Conservation (phyloP, 1,139 yeast species). For the Casaregolazyma suthepensis region DNA sequence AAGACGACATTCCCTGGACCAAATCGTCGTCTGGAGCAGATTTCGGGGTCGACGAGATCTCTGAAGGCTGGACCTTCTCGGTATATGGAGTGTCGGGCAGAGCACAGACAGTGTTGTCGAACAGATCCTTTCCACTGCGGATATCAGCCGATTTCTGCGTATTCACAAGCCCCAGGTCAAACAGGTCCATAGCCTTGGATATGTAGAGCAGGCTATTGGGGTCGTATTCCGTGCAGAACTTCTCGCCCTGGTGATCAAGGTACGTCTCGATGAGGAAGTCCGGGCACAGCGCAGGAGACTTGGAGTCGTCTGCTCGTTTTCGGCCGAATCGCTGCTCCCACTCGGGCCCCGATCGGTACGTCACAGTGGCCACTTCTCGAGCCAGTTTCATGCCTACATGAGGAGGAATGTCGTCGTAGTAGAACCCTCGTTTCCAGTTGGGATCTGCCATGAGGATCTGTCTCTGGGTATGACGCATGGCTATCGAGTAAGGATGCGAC, state of each 20-base stretch:
- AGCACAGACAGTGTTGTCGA: conserved; percentile 30
- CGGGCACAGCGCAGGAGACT: conserved; percentile 83
- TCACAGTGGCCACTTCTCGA: conserved; percentile 87
- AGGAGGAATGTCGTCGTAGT: conserved; percentile 75
- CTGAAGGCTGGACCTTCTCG: conserved; percentile 38
- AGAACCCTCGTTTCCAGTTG: conserved; percentile 88
- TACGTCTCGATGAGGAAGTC: conserved; percentile 90
- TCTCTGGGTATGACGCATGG: conserved; percentile 87
- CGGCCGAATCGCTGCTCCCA: conserved; percentile 93
- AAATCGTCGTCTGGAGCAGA: conserved; percentile 40
- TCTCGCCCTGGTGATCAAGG: conserved; percentile 90
- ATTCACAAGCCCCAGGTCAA: conserved; percentile 61
- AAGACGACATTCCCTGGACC: conserved; percentile 53
- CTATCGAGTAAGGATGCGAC: conserved; percentile 90
- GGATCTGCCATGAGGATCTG: conserved; percentile 94
- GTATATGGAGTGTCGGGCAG: conserved; percentile 53
- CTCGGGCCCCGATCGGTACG: conserved; percentile 93
- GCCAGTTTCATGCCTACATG: conserved; percentile 94
- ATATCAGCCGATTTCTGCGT: conserved; percentile 41
- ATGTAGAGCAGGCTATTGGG: conserved; percentile 83
- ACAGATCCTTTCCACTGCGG: conserved; percentile 21
- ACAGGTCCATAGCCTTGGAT: conserved; percentile 91
- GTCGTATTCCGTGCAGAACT: conserved; percentile 85
- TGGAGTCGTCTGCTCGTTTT: conserved; percentile 73
- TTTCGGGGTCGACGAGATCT: conserved; percentile 12